phyloP scores from a whole-genome alignment of 2,329 filamentous ascomycete genomes.

The Pestalotiopsis sp. region DNA sequence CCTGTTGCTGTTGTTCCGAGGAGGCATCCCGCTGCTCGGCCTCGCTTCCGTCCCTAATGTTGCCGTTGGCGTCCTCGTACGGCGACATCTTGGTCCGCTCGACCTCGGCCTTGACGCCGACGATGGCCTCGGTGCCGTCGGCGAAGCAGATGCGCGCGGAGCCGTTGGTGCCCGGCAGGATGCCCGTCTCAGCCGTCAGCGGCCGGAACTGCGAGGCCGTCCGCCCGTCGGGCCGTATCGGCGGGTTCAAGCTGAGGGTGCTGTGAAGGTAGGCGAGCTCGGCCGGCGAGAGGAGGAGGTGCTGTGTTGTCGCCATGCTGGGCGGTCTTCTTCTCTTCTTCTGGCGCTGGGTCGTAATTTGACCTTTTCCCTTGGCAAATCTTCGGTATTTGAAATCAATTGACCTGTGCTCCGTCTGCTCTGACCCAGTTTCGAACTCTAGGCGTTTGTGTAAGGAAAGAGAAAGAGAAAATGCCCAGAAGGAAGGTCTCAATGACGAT shows the following conservation, averaged over 20 bases:
- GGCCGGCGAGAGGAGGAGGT: constrained; percentile 84
- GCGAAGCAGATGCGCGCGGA: constrained; percentile 92
- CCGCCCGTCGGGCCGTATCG: constrained; percentile 88
- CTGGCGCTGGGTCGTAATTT: no score
- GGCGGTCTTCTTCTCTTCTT: no score
- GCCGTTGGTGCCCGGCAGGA: constrained; percentile 87
- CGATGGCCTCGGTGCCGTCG: constrained; percentile 93
- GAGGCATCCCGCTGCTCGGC: constrained; percentile 26
- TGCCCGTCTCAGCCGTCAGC: constrained; percentile 84
- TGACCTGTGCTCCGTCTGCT: no score
- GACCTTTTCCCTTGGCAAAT: no score
- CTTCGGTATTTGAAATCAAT: no score
- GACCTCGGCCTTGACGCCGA: constrained; percentile 94
- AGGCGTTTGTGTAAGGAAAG: no score
- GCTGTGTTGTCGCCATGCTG: constrained; percentile 65
- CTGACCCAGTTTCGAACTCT: no score
- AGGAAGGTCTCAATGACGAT: constrained; percentile 4
- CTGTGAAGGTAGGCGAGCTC: constrained; percentile 95
- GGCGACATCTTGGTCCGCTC: constrained; percentile 63
- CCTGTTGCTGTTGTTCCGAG: constrained; percentile 28
- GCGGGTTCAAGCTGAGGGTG: constrained; percentile 78
- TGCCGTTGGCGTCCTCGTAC: constrained; percentile 20
- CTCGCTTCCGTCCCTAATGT: constrained; percentile 20
- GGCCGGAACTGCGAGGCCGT: constrained; percentile 85
- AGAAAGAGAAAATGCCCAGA: background rate